These are phyloP conservation scores for Collybia sp. DNA, from an alignment of 768 basidiomycete species.

Conservation along the genomic window DNA sequence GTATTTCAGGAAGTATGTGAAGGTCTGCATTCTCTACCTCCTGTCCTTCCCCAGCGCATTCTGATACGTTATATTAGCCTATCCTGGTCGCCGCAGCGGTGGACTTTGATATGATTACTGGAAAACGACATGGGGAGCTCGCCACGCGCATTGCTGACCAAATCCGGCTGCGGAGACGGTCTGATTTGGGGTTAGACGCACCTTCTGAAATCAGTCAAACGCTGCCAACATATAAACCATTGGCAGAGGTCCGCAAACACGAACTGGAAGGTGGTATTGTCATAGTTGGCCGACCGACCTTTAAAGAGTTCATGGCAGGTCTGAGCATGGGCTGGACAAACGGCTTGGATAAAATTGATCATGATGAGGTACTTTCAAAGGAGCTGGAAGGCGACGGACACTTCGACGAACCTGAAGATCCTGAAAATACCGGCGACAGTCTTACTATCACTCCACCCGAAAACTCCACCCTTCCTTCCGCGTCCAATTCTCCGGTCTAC, in stretches of 20 bases:
- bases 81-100: conserved; percentile 90
- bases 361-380: conserved; percentile 65
- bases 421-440: conserved; percentile 5
- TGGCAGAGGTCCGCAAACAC: conserved; percentile 45
- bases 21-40: conserved; percentile 50
- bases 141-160: conserved; percentile 71
- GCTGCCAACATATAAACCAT: conserved; percentile 50
- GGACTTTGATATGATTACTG: conserved; percentile 82
- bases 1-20: conserved; percentile 96
- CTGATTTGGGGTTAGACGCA: conserved; percentile 58
- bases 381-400: conserved; percentile 66
- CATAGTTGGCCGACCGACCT: conserved; percentile 81
- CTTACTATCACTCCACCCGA: conserved; percentile 13
- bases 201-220: conserved; percentile 34
- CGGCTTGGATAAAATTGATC: conserved; percentile 59
- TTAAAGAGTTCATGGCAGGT: conserved; percentile 95
- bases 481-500: conserved; percentile 23
- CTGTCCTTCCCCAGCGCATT: conserved; percentile 8
- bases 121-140: conserved; percentile 84
- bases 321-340: conserved; percentile 82
- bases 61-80: conserved; percentile 50
- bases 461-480: conserved; percentile 17
- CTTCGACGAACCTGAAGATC: conserved; percentile 64
- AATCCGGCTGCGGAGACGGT: conserved; percentile 65
- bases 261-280: conserved; percentile 82